Evolutionary conservation across 2,329 filamentous ascomycete genomes (phyloP).

Genomic region (Diaporthe vexans): DNA sequence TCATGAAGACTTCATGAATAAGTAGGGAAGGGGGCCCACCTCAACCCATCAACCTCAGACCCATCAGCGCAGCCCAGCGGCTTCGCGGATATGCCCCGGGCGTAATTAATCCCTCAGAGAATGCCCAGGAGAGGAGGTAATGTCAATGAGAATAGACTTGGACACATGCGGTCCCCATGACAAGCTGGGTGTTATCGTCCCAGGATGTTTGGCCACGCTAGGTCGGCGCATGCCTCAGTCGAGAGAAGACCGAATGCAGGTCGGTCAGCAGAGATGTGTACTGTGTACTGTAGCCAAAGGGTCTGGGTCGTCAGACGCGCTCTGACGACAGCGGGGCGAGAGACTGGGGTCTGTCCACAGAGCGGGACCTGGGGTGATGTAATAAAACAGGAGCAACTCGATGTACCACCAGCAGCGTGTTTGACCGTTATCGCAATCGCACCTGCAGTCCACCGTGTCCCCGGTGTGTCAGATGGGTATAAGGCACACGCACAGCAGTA

Average conservation of each 20-base stretch:
- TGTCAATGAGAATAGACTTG: neutral
- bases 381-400: constrained; percentile 14
- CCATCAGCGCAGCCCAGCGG: neutral
- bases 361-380: constrained; percentile 32
- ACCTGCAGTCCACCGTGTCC: neutral
- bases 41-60: constrained; percentile 18
- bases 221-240: constrained; percentile 11
- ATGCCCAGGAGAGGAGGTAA: neutral
- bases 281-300: constrained; percentile 14
- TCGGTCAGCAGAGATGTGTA: constrained; percentile 25
- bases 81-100: constrained; percentile 15
- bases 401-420: neutral
- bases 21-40: neutral
- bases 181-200: neutral
- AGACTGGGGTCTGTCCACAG: constrained; percentile 29
- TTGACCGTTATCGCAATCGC: neutral
- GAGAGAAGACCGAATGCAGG: constrained; percentile 13
- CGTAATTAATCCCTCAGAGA: neutral
- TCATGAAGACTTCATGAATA: constrained; percentile 14
- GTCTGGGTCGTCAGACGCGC: constrained; percentile 24
- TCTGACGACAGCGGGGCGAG: constrained; percentile 40
- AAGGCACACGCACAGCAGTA: neutral
- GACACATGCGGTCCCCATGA: neutral
- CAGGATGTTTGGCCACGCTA: neutral
- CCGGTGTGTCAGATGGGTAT: neutral